phyloP scores from a whole-genome alignment of 1,139 yeast genomes.

The Pichia sp. region DNA sequence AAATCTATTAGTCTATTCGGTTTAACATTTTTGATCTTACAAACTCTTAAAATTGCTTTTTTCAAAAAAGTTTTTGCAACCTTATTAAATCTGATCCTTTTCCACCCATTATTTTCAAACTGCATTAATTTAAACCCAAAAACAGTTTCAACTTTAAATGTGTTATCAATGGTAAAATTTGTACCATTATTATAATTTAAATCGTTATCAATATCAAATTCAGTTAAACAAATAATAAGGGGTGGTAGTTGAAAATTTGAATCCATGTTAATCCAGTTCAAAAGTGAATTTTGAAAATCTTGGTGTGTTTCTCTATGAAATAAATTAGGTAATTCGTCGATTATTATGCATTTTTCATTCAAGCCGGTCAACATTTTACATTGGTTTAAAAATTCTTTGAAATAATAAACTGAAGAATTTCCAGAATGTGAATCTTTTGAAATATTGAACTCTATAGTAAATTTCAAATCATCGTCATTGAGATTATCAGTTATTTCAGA shows the following conservation, averaged over 20 bases:
- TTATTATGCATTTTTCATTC: constrained; percentile 46
- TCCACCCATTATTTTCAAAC: constrained; percentile 21
- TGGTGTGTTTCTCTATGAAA: constrained; percentile 54
- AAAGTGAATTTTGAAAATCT: constrained; percentile 48
- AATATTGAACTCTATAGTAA: constrained; percentile 50
- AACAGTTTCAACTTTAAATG: constrained; percentile 58
- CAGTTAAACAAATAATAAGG: constrained; percentile 69
- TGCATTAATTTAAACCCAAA: constrained; percentile 36
- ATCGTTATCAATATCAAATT: constrained; percentile 52
- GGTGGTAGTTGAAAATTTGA: constrained; percentile 49
- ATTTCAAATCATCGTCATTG: constrained; percentile 4
- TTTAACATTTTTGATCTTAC: constrained; percentile 31
- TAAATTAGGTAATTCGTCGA: constrained; percentile 85
- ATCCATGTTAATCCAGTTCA: constrained; percentile 51
- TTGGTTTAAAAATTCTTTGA: constrained; percentile 57
- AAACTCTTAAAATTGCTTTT: constrained; percentile 45
- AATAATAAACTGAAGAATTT: constrained; percentile 40
- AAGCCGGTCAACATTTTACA: constrained; percentile 37
- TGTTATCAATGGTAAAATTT: constrained; percentile 42
- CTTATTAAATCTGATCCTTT: constrained; percentile 61
- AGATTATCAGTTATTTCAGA: background rate
- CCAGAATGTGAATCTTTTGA: constrained; percentile 25
- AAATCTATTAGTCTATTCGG: constrained; percentile 6
- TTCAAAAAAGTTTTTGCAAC: constrained; percentile 61
- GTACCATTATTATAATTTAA: constrained; percentile 14